Base-by-base conservation (phyloP, 148 eudicot genomes). In the Pouteria glomerata region DNA sequence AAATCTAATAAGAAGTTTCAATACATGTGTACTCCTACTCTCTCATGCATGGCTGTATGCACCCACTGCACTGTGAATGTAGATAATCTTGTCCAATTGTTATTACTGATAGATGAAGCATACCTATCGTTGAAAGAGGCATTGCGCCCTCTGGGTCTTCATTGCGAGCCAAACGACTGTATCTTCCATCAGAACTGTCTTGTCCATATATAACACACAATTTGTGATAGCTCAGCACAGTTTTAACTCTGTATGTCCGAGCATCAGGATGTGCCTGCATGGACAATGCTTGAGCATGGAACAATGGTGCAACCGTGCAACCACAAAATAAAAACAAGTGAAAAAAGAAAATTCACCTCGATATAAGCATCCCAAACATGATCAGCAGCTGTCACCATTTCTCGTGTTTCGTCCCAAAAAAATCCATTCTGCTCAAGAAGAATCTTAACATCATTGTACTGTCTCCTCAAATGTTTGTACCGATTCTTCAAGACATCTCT, bases 321-420 rank as follows among this genome's bases (percentile, higher is more conserved):
- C 52, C 34, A 12, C 45, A 70, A 19, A 19, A 75, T 1, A 71
- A 3, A 18, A n/a, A 60, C 1, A 19, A 26, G 52, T 19, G 14
- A 8, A 8, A 3, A 66, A 66, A 19, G 66, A 2, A 23, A 24
- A 23, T 66, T 66, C 56, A 80, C 82, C 79, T 66, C 34, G 2
- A 57, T 71, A 63, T 75, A 75, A 45, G 76, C 76, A 75, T 75
- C 76, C 82, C 82, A 80, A 60, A 80, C 68, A 57, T 58, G 57
- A 71, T 80, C 82, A 24, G 70, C 69, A 71, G 82, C 82, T 31
- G 69, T 76, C 76, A 80, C 79, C 73, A 80, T 80, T 61, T 80
- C 82, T 72, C 79, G 76, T 56, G 47, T 53, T 37, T 71, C 76
- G 55, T 80, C 82, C 82, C 82, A 80, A 12, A 73, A 76, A 72